Conservation (phyloP, 2,329 filamentous ascomycete genomes). For the Rhytidhysteron rufulum region DNA sequence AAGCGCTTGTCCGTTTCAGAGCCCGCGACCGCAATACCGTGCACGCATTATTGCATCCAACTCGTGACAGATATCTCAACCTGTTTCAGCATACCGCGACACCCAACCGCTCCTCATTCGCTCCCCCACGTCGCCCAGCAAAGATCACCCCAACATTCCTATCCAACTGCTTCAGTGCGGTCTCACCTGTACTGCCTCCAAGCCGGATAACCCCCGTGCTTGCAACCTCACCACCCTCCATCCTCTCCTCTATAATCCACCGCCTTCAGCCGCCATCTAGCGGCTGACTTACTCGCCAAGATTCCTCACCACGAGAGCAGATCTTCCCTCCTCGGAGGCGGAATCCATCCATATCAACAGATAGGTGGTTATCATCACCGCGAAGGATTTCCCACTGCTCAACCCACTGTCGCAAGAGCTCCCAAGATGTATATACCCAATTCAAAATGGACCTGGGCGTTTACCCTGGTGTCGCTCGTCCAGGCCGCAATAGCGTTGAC, state of each 20-base stretch:
- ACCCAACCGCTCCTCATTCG: conserved; percentile 8
- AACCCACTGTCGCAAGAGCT: conserved; percentile 30
- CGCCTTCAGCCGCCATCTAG: conserved; percentile 27
- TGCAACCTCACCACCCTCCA: conserved; percentile 16
- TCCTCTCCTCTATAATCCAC: conserved; percentile 7
- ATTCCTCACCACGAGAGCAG: conserved; percentile 55
- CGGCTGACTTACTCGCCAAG: conserved; percentile 42
- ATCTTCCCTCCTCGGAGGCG: conserved; percentile 57
- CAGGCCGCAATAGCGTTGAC: conserved; percentile 79
- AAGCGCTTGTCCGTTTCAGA: conserved; percentile 19
- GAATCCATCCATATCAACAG: conserved; percentile 45
- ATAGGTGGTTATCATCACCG: conserved; percentile 45
- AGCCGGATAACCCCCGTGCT: conserved; percentile 5
- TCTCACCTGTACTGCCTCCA: conserved; percentile 21
- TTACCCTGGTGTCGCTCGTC: conserved; percentile 67
- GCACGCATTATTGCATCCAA: conserved; percentile 11
- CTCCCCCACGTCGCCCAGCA: not conserved
- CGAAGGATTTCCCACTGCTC: conserved; percentile 40
- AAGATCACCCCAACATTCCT: not conserved
- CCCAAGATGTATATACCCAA: conserved; percentile 69
- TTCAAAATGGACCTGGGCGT: conserved; percentile 83
- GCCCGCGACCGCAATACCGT: conserved; percentile 8
- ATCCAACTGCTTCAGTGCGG: conserved; percentile 19
- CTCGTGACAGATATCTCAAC: too few relatives aligned
- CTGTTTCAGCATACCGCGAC: conserved; percentile 16